Evolutionary conservation across 352 stramenopile species (phyloP).

Genomic region (Globisporangium abappressorium): DNA sequence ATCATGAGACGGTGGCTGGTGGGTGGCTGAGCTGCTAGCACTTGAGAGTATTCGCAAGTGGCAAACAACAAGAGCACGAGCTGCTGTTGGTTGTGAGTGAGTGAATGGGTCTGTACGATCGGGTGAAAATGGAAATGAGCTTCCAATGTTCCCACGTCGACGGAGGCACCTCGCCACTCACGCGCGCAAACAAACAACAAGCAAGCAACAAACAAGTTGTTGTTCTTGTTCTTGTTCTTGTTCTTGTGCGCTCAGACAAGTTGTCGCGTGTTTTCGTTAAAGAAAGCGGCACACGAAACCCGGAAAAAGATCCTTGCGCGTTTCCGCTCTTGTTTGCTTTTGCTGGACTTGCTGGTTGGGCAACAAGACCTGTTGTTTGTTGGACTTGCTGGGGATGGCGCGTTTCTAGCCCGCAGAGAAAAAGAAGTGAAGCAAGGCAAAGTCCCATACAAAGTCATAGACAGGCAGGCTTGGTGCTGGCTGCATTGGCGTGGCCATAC

Average conservation of each 20-base stretch:
- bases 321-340: not conserved
- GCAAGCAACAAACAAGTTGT: not conserved
- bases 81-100: not conserved
- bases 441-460: not conserved
- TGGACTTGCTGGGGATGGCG: not conserved
- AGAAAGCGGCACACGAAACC: constrained; percentile 8
- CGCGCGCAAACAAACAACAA: not conserved
- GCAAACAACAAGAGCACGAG: not conserved
- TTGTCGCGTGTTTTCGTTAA: constrained; percentile 9
- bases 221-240: not conserved
- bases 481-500: not conserved
- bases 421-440: not conserved
- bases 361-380: not conserved
- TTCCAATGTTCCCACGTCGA: constrained; percentile 7
- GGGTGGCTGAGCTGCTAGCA: not conserved
- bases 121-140: constrained; percentile 6
- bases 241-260: not conserved
- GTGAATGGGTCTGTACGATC: constrained; percentile 4
- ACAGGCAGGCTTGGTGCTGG: not conserved
- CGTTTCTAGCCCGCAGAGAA: constrained; percentile 3
- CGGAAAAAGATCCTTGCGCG: not conserved
- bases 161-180: no score
- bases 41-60: not conserved
- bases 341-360: not conserved
- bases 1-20: constrained; percentile 34